Percentiles rank a stretch among this genome's conserved stretches.
Conservation (phyloP, 2,329 filamentous ascomycete genomes). For the Penicillium occitanis region DNA sequence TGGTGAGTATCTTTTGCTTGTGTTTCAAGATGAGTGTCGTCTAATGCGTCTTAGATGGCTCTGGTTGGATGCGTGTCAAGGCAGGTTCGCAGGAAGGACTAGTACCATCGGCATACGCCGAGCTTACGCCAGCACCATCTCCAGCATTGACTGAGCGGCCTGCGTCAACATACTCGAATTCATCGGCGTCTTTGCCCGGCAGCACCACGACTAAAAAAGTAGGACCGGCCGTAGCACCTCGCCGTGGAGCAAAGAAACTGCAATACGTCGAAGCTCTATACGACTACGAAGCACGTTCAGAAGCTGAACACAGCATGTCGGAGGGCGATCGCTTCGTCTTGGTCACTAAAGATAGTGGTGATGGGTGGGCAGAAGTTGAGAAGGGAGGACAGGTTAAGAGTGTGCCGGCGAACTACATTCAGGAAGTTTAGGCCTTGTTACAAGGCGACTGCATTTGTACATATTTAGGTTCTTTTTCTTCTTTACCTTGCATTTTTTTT, state of each 20-base stretch:
- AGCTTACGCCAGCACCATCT: conserved; percentile 56
- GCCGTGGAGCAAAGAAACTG: conserved; percentile 86
- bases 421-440: conserved; percentile 57
- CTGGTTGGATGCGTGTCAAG: conserved; percentile 86
- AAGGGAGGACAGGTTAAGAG: conserved; percentile 82
- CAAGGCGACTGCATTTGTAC: not conserved
- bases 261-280: conserved; percentile 93
- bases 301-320: conserved; percentile 82
- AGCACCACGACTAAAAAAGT: conserved; percentile 70
- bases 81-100: conserved; percentile 72
- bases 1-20: conserved; percentile 60
- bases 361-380: conserved; percentile 97
- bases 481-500: conserved; percentile 24
- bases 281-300: conserved; percentile 81
- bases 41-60: conserved; percentile 64
- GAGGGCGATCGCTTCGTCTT: conserved; percentile 92
- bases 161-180: conserved; percentile 75
- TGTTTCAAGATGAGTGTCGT: not conserved
- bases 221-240: conserved; percentile 86
- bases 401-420: conserved; percentile 91
- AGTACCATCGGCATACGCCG: conserved; percentile 83
- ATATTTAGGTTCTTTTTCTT: conserved; percentile 19
- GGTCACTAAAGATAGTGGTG: conserved; percentile 80
- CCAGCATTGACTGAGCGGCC: conserved; percentile 55
- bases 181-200: conserved; percentile 65